phyloP scores from a whole-genome alignment of 129 eudicot species.

The Tanacetum coccineum region DNA sequence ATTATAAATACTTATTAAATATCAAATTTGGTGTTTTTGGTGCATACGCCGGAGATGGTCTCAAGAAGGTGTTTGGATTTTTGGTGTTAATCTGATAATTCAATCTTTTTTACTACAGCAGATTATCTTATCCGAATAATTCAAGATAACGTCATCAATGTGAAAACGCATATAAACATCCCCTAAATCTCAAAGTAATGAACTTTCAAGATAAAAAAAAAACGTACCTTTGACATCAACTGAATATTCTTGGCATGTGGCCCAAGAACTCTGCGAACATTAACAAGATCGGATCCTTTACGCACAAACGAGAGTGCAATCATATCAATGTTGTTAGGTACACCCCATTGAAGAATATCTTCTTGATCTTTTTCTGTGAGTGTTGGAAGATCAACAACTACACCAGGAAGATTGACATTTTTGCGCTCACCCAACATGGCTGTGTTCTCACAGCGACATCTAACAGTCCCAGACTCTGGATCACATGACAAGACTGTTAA shows the following conservation, averaged over 20 bases:
- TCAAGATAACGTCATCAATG: neutral
- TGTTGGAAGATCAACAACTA: slow-evolving; percentile 79
- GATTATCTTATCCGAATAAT: neutral
- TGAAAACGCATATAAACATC: too few species aligned
- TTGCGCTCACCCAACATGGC: slow-evolving; percentile 86
- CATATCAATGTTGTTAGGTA: slow-evolving; percentile 78
- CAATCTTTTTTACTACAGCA: too few species aligned
- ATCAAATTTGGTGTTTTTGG: too few species aligned
- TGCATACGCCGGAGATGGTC: too few species aligned
- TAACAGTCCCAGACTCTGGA: slow-evolving; percentile 66
- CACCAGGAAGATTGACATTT: slow-evolving; percentile 89
- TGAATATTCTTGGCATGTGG: slow-evolving; percentile 63
- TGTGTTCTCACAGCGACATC: slow-evolving; percentile 83
- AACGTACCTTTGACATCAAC: slow-evolving; percentile 67
- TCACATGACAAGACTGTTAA: slow-evolving; percentile 73
- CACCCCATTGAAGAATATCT: slow-evolving; percentile 78
- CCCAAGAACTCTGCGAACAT: slow-evolving; percentile 71
- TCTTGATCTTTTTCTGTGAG: slow-evolving; percentile 79
- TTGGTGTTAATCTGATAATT: too few species aligned
- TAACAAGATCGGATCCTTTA: slow-evolving; percentile 76
- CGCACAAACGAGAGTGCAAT: slow-evolving; percentile 78
- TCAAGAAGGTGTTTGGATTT: too few species aligned
- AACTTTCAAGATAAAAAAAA: neutral
- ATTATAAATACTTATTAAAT: too few species aligned
- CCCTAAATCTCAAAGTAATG: neutral